Evolutionary conservation across 2,329 filamentous ascomycete genomes (phyloP).

Genomic region (Colletotrichum karsti): DNA sequence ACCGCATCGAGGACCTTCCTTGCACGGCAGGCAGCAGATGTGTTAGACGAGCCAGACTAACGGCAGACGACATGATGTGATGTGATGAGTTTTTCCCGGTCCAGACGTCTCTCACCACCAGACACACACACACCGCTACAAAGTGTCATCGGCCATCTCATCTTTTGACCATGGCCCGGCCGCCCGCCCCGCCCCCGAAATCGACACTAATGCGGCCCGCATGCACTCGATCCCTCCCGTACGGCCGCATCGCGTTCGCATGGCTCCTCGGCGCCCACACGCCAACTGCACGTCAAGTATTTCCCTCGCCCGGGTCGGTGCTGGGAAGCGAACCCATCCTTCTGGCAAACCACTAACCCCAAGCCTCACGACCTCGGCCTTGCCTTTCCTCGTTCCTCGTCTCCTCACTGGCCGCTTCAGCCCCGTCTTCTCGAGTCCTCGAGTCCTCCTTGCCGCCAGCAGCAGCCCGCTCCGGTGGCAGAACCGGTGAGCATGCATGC

Average conservation of each 20-base stretch:
- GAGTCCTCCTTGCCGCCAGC: neutral
- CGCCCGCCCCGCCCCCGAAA: slow-evolving; percentile 3
- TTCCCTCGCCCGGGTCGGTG: slow-evolving; percentile 8
- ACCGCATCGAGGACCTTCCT: no score
- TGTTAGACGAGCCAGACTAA: neutral
- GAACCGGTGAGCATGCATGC: neutral
- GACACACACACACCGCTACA: slow-evolving; percentile 16
- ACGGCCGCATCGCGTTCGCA: slow-evolving; percentile 21
- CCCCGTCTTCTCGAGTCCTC: neutral
- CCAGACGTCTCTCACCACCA: neutral
- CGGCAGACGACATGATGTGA: neutral
- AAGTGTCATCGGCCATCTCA: neutral
- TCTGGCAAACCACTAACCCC: neutral
- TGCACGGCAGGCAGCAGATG: neutral
- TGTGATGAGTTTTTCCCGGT: neutral
- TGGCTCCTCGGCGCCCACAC: neutral
- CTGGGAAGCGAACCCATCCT: neutral
- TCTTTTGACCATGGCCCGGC: neutral
- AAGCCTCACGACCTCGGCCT: neutral
- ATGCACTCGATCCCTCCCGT: slow-evolving; percentile 10
- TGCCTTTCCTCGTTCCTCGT: neutral
- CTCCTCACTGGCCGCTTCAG: neutral
- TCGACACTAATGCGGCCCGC: slow-evolving; percentile 25
- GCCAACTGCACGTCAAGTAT: slow-evolving; percentile 10
- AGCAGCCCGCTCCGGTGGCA: neutral